Conservation (phyloP, 2,329 filamentous ascomycete species). For the Aureobasidium sp. region DNA sequence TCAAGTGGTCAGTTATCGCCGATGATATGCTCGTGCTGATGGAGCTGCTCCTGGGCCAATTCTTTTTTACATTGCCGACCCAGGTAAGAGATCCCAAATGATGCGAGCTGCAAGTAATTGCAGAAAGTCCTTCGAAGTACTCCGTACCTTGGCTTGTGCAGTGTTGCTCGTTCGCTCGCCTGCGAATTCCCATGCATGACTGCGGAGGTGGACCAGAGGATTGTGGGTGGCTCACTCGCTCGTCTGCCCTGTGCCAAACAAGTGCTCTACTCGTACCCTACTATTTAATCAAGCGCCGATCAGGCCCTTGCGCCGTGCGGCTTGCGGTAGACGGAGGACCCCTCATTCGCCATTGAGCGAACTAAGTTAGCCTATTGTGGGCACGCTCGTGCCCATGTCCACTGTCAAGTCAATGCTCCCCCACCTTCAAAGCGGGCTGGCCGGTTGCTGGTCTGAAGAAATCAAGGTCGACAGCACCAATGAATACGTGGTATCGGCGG, state of each 20-base stretch:
- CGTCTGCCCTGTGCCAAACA: constrained; percentile 7
- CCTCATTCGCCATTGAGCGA: constrained; percentile 15
- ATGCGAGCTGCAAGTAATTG: constrained; percentile 16
- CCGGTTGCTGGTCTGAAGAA: constrained; percentile 7
- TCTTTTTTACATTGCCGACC: constrained; percentile 10
- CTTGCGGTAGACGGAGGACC: constrained; percentile 12
- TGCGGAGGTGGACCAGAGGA: neutral
- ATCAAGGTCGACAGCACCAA: constrained; percentile 13
- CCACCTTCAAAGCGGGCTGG: constrained; percentile 16
- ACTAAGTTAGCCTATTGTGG: constrained; percentile 15
- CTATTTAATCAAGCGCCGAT: constrained; percentile 14
- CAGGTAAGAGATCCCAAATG: neutral
- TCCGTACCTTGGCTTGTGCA: constrained; percentile 7
- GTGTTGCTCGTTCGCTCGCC: constrained; percentile 4
- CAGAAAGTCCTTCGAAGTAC: neutral
- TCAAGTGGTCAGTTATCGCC: constrained; percentile 12
- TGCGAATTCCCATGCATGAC: neutral
- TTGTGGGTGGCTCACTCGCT: constrained; percentile 7
- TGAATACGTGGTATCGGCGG: constrained; percentile 12
- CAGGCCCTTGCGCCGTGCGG: constrained; percentile 15
- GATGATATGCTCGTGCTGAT: constrained; percentile 11
- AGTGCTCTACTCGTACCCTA: constrained; percentile 1
- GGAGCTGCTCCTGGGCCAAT: constrained; percentile 6
- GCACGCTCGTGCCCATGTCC: constrained; percentile 10
- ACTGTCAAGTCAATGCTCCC: constrained; percentile 4